Evolutionary conservation across 306 rosid genomes (phyloP).

Genomic region (Prunus padus): DNA sequence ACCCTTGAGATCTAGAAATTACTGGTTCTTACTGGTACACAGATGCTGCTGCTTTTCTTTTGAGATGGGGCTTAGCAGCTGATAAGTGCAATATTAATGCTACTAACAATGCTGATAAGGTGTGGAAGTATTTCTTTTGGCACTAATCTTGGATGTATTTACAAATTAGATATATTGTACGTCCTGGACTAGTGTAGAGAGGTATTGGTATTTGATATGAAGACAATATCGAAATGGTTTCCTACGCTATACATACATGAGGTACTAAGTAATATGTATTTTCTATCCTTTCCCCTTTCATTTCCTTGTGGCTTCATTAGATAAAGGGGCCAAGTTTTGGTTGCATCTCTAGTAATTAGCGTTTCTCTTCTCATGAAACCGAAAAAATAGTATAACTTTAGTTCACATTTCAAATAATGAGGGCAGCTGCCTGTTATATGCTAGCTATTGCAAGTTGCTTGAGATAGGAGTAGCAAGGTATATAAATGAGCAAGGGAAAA

Average conservation of each 20-base stretch:
- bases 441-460: too few relatives aligned
- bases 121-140: slow-evolving; percentile 26
- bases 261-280: too few relatives aligned
- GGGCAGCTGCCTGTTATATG: too few relatives aligned
- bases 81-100: slow-evolving; percentile 93
- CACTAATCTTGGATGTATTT: not conserved
- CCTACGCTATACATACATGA: too few relatives aligned
- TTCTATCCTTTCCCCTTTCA: not conserved
- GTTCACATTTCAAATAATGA: too few relatives aligned
- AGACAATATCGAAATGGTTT: not conserved
- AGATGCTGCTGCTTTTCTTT: slow-evolving; percentile 71
- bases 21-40: too few relatives aligned
- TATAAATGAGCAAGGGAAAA: too few relatives aligned
- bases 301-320: not conserved
- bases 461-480: too few relatives aligned
- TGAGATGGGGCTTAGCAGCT: slow-evolving; percentile 85
- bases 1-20: too few relatives aligned
- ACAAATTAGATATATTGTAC: not conserved
- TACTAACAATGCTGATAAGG: slow-evolving; percentile 89
- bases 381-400: too few relatives aligned
- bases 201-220: not conserved
- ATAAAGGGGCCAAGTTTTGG: not conserved
- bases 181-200: not conserved
- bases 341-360: not conserved
- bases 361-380: too few relatives aligned